Base-by-base conservation (phyloP, 1,139 yeast genomes). In the Hanseniaspora sp. region DNA sequence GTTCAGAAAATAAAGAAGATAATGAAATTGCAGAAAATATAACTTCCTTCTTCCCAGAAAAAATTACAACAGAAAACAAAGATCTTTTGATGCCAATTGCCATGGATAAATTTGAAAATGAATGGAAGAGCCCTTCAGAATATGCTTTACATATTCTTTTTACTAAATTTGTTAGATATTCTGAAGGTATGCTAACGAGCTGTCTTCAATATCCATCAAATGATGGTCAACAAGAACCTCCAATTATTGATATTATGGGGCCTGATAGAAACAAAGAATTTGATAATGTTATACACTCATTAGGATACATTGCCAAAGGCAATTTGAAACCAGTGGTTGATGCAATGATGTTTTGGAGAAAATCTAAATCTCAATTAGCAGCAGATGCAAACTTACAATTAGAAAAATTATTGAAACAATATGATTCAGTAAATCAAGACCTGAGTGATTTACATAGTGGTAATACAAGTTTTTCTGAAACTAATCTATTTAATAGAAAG, bases 331-430 rank as follows among this genome's bases (percentile, higher is more conserved):
- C 96, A 0, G 96, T 94, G 3, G 90, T 94, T 46, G 98, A 94
- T 66, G 86, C 95, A 28, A 96, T 92, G 57, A 90, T 94, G 97
- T 90, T 86, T 64, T 92, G 99, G 99, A 76, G 98, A 57, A 87
- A 90, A 66, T 80, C 94, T 5, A 83, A 92, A 66, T 82, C 94
- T 33, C 96, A 90, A 61, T 83, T 86, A 3, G 88, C 95, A 0
- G 76, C 82, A 3, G 74, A 81, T 71, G 95, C 95, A 0, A 81
- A 85, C 1, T 71, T 76, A 9, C 83, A 80, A 57, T 79, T 69
- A 54, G 69, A 67, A 59, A 68, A 63, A 58, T 65, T 69, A 23
- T 52, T 66, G 2, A 68, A 65, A 54, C 67, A 63, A 28, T 61
- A 61, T 39, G 67, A 64, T 9, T n/a, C 35, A 3, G 13, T 45